Evolutionary conservation across 1,284 basidiomycete species (phyloP), one percentile per base, ranked within the genome.

Genomic region (Malassezia psittaci): DNA sequence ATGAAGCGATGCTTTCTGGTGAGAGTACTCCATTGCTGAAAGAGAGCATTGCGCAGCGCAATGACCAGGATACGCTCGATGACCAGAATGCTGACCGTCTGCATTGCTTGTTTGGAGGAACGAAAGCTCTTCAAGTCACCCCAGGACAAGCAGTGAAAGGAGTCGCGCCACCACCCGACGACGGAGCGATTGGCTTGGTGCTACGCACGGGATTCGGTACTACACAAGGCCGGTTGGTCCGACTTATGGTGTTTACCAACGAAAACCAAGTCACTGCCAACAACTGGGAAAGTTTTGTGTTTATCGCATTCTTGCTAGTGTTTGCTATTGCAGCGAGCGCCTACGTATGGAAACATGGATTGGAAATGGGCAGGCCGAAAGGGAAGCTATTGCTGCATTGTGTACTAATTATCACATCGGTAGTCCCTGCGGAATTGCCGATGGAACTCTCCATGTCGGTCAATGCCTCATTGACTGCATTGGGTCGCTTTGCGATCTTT

Each of bases 401-500:
- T 33, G 62, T 74, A 7, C 54, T 74, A 29, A 74, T 74, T 63
- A 73, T 74, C 61, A 74, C 72, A 15, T 74, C 70, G 21, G 72
- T 74, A 48, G 72, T 74, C 1, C 72, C 72, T 12, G 70, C 70
- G 15, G 72, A 74, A 56, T 58, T 74, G 50, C 72, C 72, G 3
- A 74, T 74, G 72, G 72, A 74, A 63, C 64, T 74, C 24, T 68
- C 66, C 13, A 73, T 74, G 72, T 68, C 70, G 6, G 72, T 74
- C 57, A 74, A 74, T 43, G 67, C 72, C 16, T 73, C 72, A 36
- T 59, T 74, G 36, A 89, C 96, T 39, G 90, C 93, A 0, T 77
- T 98, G 41, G 88, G 87, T 54, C 96, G 96, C 77, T 88, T 80
- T 75, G 68, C 70, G 33, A 73, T 74, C 61, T 74, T 74, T 64